phyloP scores from a whole-genome alignment of 169 alveolate genomes.

The Plasmodium blacklocki region DNA sequence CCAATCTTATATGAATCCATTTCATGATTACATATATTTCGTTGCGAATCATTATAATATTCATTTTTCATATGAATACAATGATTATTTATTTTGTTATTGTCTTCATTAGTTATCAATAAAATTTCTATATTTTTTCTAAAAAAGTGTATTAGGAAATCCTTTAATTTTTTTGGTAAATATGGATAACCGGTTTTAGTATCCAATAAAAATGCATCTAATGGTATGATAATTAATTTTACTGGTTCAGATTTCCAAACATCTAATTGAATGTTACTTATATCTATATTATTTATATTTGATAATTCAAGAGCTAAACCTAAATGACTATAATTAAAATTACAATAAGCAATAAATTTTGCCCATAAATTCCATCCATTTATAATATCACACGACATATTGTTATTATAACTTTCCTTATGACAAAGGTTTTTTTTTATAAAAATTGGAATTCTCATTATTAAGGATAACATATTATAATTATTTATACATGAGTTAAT shows the following conservation, averaged over 20 bases:
- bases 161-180: conserved; percentile 62
- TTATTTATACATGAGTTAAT: conserved; percentile 40
- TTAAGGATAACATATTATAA: conserved; percentile 50
- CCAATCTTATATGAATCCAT: too few species aligned
- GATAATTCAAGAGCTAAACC: conserved; percentile 51
- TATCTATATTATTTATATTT: conserved; percentile 33
- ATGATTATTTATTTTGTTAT: not conserved
- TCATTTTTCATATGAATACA: conserved; percentile 3
- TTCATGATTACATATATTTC: too few species aligned
- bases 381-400: not conserved
- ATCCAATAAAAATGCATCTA: conserved; percentile 43
- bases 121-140: conserved; percentile 69
- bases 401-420: not conserved
- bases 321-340: conserved; percentile 35
- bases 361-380: conserved; percentile 76
- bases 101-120: conserved; percentile 1
- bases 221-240: conserved; percentile 71
- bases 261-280: conserved; percentile 41
- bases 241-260: conserved; percentile 76
- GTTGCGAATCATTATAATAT: not conserved
- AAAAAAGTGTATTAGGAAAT: conserved; percentile 61
- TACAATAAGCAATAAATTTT: conserved; percentile 52
- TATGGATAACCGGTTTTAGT: conserved; percentile 60
- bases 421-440: not conserved
- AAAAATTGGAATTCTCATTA: conserved; percentile 30